Base-by-base conservation (phyloP, 2,329 filamentous ascomycete genomes). In the Arthrinium puccinioides region DNA sequence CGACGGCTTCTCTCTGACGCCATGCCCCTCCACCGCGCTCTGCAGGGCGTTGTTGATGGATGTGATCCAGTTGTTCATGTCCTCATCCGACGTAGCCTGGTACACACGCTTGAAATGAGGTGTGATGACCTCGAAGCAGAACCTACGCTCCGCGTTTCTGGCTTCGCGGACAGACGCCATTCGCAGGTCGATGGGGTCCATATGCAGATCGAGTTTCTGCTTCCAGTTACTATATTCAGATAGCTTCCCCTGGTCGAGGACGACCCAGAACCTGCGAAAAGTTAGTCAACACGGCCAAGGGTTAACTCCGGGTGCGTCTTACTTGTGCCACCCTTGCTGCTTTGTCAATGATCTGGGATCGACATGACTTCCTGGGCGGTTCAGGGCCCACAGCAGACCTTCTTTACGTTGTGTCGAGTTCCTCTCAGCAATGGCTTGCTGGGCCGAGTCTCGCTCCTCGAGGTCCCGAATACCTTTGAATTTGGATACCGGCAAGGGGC, bases 211-310 rank as follows among this genome's bases (percentile, higher is more conserved):
- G 18, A 98, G 75, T 58, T 80, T 90, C 58, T 98, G 87, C 63
- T 98, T 98, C 92, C 92, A 98, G 59, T 98, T 97, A 57, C 89
- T 95, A 62, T 98, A 98, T 56, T 98, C 92, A 2, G 90, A 96
- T 13, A 98, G 72, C 57, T 92, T 95, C 18, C 92, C 92, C 61
- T 95, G 89, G 57, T 97, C 94, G 30, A 98, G 72, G 3, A 98
- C 92, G 46, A 98, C 94, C 92, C 92, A 98, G 63, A 97, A 98
- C 56, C 88, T 94, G 50, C n/a, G 10, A 19, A 4, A 18, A 20
- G 24, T 36, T 15, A 36, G 33, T 14, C 2, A 4, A 21, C 16
- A 9, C 14, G 8, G 7, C 7, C 33, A 15, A 24, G 11, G n/a
- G n/a, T n/a, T n/a, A n/a, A 16, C n/a, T 15, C 9, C 20, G 31